Percentiles rank a stretch among this genome's conserved stretches.
These are phyloP conservation scores for Chaetomium tenue DNA, from an alignment of 495 filamentous ascomycete genomes.

Conservation along the genomic window DNA sequence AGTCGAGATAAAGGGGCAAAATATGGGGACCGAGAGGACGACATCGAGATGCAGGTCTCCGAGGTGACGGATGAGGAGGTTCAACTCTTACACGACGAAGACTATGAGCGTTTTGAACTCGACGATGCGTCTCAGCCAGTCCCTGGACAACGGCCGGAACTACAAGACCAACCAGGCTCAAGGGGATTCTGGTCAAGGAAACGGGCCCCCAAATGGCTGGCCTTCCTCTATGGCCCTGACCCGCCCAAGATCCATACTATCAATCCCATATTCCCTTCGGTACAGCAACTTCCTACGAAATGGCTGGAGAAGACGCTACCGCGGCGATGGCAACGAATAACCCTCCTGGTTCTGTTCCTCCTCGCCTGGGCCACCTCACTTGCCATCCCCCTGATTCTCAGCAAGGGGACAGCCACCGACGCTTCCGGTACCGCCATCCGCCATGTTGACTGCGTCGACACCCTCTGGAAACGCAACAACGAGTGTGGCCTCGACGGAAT, in stretches of 20 bases:
- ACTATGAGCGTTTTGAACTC: slow-evolving; percentile 28
- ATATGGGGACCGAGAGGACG: slow-evolving; percentile 6
- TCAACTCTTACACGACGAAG: slow-evolving; percentile 24
- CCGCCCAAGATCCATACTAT: slow-evolving; percentile 45
- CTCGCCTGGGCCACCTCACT: slow-evolving; percentile 66
- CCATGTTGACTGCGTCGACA: slow-evolving; percentile 60
- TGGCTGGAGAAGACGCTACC: slow-evolving; percentile 59
- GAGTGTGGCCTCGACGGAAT: slow-evolving; percentile 75
- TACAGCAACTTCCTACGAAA: slow-evolving; percentile 64
- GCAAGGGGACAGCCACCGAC: slow-evolving; percentile 60
- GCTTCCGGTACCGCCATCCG: slow-evolving; percentile 58
- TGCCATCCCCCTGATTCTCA: slow-evolving; percentile 50
- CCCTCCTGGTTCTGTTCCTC: slow-evolving; percentile 58
- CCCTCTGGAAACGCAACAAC: slow-evolving; percentile 62
- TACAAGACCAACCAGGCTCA: not conserved
- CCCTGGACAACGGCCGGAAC: not conserved
- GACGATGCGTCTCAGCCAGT: slow-evolving; percentile 16
- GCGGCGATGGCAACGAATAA: slow-evolving; percentile 55
- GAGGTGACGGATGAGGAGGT: slow-evolving; percentile 25
- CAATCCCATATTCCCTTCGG: slow-evolving; percentile 59
- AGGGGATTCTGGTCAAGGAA: not conserved
- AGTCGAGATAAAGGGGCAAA: not conserved
- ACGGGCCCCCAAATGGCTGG: slow-evolving; percentile 5
- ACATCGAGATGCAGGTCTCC: slow-evolving; percentile 1
- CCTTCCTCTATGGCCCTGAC: slow-evolving; percentile 22